Evolutionary conservation across 2,329 filamentous ascomycete species (phyloP).

Genomic region (Fusarium verrucosum): DNA sequence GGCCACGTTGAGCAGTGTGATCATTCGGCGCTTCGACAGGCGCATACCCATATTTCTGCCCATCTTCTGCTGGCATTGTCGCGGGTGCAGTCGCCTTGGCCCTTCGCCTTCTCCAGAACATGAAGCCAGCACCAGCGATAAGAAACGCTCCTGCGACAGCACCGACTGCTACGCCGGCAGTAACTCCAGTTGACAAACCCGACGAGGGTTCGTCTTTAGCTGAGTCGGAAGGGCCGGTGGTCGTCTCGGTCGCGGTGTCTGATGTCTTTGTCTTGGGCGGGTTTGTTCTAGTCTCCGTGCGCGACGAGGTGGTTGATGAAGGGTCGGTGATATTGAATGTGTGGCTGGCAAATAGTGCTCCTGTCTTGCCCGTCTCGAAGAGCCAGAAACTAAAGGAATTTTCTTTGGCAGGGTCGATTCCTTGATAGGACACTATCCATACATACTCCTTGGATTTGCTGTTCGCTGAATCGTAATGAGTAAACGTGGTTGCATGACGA

Average conservation of each 20-base stretch:
- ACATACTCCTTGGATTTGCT: constrained; percentile 7
- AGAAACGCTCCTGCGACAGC: not conserved
- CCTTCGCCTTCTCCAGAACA: constrained; percentile 1
- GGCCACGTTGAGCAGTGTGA: not conserved
- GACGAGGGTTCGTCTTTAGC: not conserved
- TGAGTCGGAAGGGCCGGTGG: not conserved
- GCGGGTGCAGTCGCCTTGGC: not conserved
- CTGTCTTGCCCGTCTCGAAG: not conserved
- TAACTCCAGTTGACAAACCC: not conserved
- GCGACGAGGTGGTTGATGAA: not conserved
- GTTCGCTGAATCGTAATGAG: not conserved
- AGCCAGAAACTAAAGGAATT: constrained; percentile 8
- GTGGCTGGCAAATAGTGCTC: not conserved
- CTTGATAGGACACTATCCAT: constrained; percentile 10
- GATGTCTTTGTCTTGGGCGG: not conserved
- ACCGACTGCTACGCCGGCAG: not conserved
- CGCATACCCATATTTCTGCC: not conserved
- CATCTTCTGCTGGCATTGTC: not conserved
- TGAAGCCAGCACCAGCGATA: not conserved
- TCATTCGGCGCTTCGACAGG: not conserved
- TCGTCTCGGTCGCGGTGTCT: not conserved
- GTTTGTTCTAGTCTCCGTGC: not conserved
- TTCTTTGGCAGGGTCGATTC: not conserved
- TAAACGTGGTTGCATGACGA: too few species aligned
- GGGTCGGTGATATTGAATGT: constrained; percentile 17